These are phyloP conservation scores for Daphne laureola DNA, from an alignment of 441 rosid genomes.

Conservation along the genomic window DNA sequence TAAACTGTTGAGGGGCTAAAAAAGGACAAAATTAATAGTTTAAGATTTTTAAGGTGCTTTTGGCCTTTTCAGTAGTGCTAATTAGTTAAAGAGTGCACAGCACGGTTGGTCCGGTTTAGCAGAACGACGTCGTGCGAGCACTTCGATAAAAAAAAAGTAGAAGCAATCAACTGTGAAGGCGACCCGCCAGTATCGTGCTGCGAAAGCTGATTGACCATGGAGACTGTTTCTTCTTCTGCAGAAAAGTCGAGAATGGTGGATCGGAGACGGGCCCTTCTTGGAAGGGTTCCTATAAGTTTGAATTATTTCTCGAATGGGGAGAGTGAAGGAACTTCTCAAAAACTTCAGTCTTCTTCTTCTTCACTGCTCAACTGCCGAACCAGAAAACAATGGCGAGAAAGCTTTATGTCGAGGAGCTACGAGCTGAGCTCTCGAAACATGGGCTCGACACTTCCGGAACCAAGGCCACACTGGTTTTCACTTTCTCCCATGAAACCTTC, in stretches of 20 bases:
- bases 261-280: too few species aligned
- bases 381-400: conserved; percentile 26
- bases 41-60: too few species aligned
- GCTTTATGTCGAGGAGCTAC: conserved; percentile 41
- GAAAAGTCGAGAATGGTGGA: too few species aligned
- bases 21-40: too few species aligned
- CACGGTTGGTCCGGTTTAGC: background rate
- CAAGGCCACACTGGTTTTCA: conserved; percentile 32
- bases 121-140: background rate
- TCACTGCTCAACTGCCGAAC: background rate
- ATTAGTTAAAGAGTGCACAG: background rate
- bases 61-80: too few species aligned
- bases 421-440: conserved; percentile 34
- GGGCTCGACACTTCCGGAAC: conserved; percentile 43
- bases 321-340: background rate
- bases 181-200: conserved; percentile 1
- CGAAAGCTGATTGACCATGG: background rate
- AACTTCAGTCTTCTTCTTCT: background rate
- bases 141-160: background rate
- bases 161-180: too few species aligned
- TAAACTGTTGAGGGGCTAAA: too few species aligned
- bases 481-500: background rate
- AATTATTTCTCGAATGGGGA: too few species aligned
- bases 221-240: background rate
- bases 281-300: too few species aligned